Percentiles rank a stretch among this genome's conserved stretches.
phyloP scores from a whole-genome alignment of 495 filamentous ascomycete genomes.

The Tuber calosporum region DNA sequence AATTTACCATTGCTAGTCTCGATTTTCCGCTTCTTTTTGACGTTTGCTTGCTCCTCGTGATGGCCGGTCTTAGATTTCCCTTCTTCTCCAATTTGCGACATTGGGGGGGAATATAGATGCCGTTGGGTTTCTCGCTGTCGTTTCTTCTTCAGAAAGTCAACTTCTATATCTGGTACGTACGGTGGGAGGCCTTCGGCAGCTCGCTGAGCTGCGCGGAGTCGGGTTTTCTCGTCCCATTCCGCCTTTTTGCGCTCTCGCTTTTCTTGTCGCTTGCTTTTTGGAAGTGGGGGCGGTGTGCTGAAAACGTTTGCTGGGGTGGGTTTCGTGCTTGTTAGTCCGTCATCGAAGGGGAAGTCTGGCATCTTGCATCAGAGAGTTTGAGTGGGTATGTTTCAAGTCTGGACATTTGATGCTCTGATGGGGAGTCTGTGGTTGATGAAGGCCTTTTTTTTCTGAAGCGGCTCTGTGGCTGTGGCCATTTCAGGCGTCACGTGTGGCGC shows the following conservation, averaged over 20 bases:
- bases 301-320: constrained; percentile 21
- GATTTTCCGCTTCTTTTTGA: constrained; percentile 22
- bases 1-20: constrained; percentile 10
- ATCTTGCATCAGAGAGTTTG: constrained; percentile 5
- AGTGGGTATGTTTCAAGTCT: neutral
- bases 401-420: neutral
- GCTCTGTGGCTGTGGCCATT: neutral
- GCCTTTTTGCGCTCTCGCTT: constrained; percentile 29
- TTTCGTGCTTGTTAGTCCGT: constrained; percentile 17
- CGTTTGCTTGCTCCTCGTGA: constrained; percentile 6
- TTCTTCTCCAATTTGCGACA: constrained; percentile 1
- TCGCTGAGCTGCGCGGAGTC: constrained; percentile 15
- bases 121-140: constrained; percentile 15
- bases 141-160: constrained; percentile 22
- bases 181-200: neutral
- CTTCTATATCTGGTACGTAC: constrained; percentile 8
- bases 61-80: constrained; percentile 7
- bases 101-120: neutral
- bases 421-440: constrained; percentile 1
- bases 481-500: neutral
- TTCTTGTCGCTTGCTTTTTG: constrained; percentile 23
- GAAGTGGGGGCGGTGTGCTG: neutral
- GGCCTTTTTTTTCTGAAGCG: neutral
- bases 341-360: constrained; percentile 24
- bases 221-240: constrained; percentile 29